These are phyloP conservation scores for Botrytis paeoniae DNA, from an alignment of 2,329 filamentous ascomycete genomes.

Conservation along the genomic window DNA sequence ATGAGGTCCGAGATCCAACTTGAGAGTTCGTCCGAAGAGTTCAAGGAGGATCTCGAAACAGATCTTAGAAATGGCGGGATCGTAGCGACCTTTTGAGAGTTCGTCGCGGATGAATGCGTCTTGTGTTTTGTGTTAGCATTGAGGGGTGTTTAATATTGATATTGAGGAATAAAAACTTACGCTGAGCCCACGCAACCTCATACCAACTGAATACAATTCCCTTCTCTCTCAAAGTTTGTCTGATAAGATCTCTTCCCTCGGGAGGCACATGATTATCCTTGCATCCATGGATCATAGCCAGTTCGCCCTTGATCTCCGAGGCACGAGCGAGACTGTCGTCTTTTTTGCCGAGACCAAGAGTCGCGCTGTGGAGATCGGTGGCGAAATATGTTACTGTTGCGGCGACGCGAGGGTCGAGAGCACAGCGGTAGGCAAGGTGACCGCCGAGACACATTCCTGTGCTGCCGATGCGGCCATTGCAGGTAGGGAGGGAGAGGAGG, in stretches of 20 bases:
- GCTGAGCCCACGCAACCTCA: constrained; percentile 90
- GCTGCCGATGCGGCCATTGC: constrained; percentile 74
- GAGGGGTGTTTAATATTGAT: not conserved
- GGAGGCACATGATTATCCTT: constrained; percentile 87
- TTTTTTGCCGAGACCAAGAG: constrained; percentile 65
- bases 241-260: constrained; percentile 77
- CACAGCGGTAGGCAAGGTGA: constrained; percentile 71
- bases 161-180: constrained; percentile 43
- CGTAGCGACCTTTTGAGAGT: constrained; percentile 88
- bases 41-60: constrained; percentile 91
- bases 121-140: constrained; percentile 28
- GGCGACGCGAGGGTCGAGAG: constrained; percentile 71
- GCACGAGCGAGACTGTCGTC: constrained; percentile 60
- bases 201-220: constrained; percentile 77
- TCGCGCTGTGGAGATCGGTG: constrained; percentile 81
- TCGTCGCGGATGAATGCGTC: constrained; percentile 93
- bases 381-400: constrained; percentile 87
- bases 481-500: constrained; percentile 69
- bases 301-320: constrained; percentile 69
- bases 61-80: constrained; percentile 79
- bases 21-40: constrained; percentile 74
- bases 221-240: constrained; percentile 74
- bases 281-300: constrained; percentile 88
- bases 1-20: constrained; percentile 71
- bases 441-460: constrained; percentile 94